These are phyloP conservation scores for Cantharellus cinnabarinus DNA, from an alignment of 768 basidiomycete genomes.

Conservation along the genomic window DNA sequence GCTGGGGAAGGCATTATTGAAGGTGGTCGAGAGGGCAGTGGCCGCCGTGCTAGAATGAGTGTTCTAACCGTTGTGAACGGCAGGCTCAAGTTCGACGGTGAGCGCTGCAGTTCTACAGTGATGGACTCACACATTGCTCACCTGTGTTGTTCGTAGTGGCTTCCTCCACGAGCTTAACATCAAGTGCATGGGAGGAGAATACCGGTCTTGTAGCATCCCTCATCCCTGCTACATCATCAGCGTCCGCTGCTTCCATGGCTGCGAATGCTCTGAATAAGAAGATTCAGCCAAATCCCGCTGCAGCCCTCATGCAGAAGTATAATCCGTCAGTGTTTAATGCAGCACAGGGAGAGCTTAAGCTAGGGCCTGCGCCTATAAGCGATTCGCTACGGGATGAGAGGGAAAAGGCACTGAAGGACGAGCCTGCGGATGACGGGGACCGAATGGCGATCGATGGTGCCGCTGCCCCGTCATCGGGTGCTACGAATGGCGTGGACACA, in stretches of 20 bases:
- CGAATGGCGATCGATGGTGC: conserved; percentile 28
- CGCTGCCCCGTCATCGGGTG: conserved; percentile 38
- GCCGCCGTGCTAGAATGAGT: conserved; percentile 67
- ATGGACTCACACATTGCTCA: background rate
- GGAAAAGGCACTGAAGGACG: conserved; percentile 58
- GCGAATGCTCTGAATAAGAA: conserved; percentile 26
- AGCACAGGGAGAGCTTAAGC: conserved; percentile 57
- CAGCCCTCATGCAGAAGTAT: background rate
- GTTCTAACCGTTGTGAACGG: conserved; percentile 92
- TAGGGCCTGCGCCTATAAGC: conserved; percentile 60
- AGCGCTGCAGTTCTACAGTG: conserved; percentile 9
- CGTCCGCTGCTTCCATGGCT: background rate
- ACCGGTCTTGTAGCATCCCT: conserved; percentile 68
- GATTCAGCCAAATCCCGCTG: conserved; percentile 16
- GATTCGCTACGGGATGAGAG: conserved; percentile 70
- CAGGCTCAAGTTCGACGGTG: conserved; percentile 78
- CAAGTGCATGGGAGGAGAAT: conserved; percentile 63
- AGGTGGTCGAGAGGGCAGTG: conserved; percentile 35
- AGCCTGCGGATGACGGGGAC: conserved; percentile 18
- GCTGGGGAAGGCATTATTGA: conserved; percentile 48
- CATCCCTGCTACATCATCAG: conserved; percentile 22
- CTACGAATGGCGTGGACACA: conserved; percentile 18
- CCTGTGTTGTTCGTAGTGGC: background rate
- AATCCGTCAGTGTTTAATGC: conserved; percentile 50
- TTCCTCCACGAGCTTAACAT: conserved; percentile 13